A percentile compares a stretch with the other conserved stretches of the same genome.
Evolutionary conservation across 2,329 filamentous ascomycete species (phyloP).

Genomic region (Fusarium sp.): DNA sequence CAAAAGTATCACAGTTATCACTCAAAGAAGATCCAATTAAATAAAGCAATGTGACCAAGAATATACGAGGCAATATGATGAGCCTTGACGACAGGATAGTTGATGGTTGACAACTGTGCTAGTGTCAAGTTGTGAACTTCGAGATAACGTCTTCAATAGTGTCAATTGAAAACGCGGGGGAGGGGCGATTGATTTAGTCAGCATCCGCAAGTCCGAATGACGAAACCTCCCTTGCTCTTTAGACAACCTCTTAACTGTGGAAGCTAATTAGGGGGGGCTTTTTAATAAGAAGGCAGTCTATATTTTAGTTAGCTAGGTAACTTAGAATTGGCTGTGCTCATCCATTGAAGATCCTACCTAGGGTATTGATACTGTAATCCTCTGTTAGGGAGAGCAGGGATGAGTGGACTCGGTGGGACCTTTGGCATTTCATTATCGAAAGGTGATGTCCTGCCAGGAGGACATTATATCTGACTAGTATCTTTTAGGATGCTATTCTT

Average conservation of each 20-base stretch:
- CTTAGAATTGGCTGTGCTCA: too few relatives aligned
- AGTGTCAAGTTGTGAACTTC: constrained; percentile 2
- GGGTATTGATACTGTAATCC: too few relatives aligned
- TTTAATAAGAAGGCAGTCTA: too few relatives aligned
- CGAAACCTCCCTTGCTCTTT: constrained; percentile 12
- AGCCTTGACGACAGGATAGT: not conserved
- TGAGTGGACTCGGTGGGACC: not conserved
- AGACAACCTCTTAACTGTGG: not conserved
- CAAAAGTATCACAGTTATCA: not conserved
- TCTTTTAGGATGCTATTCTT: not conserved
- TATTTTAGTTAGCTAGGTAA: not conserved
- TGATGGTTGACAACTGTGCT: not conserved
- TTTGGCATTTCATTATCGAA: not conserved
- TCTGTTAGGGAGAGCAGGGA: too few relatives aligned
- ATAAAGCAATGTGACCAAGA: not conserved
- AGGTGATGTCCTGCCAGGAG: not conserved
- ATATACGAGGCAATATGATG: not conserved
- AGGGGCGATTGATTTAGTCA: constrained; percentile 34
- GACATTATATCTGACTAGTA: not conserved
- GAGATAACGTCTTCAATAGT: constrained; percentile 11
- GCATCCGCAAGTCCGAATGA: constrained; percentile 37
- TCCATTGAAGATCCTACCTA: too few relatives aligned
- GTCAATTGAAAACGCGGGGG: constrained; percentile 26
- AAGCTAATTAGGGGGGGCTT: too few relatives aligned
- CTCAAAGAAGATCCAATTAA: not conserved